Evolutionary conservation across 495 filamentous ascomycete genomes (phyloP), one percentile per base, ranked within the genome.

Genomic region (Oidiodendron maius): DNA sequence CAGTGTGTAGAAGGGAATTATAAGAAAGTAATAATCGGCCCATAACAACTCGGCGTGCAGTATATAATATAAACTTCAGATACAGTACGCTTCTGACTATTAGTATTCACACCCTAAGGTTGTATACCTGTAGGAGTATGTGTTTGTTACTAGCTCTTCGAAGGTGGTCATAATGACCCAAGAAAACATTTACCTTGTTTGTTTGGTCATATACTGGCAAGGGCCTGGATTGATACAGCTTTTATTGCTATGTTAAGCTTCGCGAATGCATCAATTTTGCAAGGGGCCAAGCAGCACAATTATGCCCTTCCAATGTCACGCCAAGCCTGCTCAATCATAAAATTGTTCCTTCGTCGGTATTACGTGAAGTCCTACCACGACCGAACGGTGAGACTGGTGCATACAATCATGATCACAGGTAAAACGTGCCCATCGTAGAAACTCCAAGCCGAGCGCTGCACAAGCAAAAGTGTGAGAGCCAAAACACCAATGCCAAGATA

Each of bases 401-500:
- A n/a, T n/a, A n/a, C n/a, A n/a, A 15, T 40, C 9, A 21, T 21
- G 37, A 3, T 10, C 12, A 21, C 37, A 40, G 20, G n/a, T 12
- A 15, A 13, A 38, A 21, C 13, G n/a, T n/a, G 6, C 22, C 25
- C 45, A 28, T 28, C 18, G 4, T 41, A 36, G 23, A 50, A 46
- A 25, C 23, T 20, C 13, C 46, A 13, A 21, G 30, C 23, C n/a
- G 28, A 32, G 18, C 40, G 42, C 26, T 46, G 50, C 47, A 49
- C 25, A 58, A 43, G 46, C 55, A 41, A 30, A 48, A 56, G 30
- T 45, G 47, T 34, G 44, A 34, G 39, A 55, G 41, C 56, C 56
- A 55, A 36, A 60, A 60, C 58, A 60, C 58, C 58, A 37, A 55
- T 57, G 58, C 58, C 57, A 57, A 56, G 43, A 53, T 22, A 41